Evolutionary conservation across 1,139 yeast genomes (phyloP).

Genomic region (Scheffersomyces segobiensis): DNA sequence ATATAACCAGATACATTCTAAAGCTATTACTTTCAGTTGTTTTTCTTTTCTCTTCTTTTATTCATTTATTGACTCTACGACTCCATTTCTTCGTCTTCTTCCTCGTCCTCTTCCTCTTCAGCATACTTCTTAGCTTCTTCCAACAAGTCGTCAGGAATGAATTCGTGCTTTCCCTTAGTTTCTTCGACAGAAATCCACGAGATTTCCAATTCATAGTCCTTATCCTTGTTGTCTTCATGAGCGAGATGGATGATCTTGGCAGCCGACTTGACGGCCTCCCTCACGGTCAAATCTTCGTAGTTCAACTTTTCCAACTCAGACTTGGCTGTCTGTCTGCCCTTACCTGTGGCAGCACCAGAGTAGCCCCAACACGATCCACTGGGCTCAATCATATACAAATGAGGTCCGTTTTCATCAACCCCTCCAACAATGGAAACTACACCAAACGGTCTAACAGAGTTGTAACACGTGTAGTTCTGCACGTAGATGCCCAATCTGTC

Average conservation of each 20-base stretch:
- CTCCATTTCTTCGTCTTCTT: conserved; percentile 44
- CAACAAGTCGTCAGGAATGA: conserved; percentile 74
- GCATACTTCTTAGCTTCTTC: conserved; percentile 84
- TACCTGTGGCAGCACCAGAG: conserved; percentile 95
- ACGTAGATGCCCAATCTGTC: conserved; percentile 90
- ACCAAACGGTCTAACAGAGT: conserved; percentile 97
- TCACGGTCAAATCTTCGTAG: conserved; percentile 63
- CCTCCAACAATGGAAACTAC: conserved; percentile 92
- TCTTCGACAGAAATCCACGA: conserved; percentile 77
- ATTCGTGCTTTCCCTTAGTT: conserved; percentile 79
- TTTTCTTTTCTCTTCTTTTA: neutral
- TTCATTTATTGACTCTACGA: conserved; percentile 9
- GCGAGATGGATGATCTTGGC: conserved; percentile 91
- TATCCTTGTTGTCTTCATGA: conserved; percentile 96
- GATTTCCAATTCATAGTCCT: conserved; percentile 92
- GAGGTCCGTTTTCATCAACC: conserved; percentile 84
- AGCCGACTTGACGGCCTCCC: conserved; percentile 88
- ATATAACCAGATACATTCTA: no score
- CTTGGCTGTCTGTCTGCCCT: conserved; percentile 95
- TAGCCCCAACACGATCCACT: conserved; percentile 98
- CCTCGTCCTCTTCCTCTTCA: conserved; percentile 75
- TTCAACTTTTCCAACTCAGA: conserved; percentile 92
- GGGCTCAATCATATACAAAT: conserved; percentile 95
- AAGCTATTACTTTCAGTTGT: neutral
- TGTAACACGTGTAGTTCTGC: conserved; percentile 93